phyloP scores from a whole-genome alignment of 345 rosid genomes.

The Populus euphratica region DNA sequence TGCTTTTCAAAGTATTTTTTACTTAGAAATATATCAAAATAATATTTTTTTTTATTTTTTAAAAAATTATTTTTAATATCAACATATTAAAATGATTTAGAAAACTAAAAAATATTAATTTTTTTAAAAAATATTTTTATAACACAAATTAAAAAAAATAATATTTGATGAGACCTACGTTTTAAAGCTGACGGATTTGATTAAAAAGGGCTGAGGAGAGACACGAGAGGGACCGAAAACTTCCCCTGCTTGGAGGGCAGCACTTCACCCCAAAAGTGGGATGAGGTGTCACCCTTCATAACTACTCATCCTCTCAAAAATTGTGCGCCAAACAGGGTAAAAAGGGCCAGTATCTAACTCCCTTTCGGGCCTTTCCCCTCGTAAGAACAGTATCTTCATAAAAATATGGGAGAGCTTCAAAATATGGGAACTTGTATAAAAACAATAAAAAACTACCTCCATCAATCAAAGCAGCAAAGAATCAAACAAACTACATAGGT shows the following conservation, averaged over 20 bases:
- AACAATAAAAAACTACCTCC: not conserved
- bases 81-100: too few relatives aligned
- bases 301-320: not conserved
- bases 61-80: too few relatives aligned
- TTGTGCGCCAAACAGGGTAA: not conserved
- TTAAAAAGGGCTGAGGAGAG: not conserved
- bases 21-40: too few relatives aligned
- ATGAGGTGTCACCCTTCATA: not conserved
- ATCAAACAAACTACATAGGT: not conserved
- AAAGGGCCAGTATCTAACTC: not conserved
- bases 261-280: not conserved
- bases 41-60: too few relatives aligned
- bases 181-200: not conserved
- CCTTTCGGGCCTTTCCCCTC: not conserved
- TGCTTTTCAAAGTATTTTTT: too few relatives aligned
- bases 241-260: not conserved
- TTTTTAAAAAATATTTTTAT: too few relatives aligned
- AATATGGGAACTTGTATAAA: not conserved
- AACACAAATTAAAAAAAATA: too few relatives aligned
- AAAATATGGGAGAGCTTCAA: not conserved
- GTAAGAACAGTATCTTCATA: not conserved
- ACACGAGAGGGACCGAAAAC: not conserved
- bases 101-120: too few relatives aligned
- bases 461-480: not conserved
- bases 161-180: not conserved